Conservation (phyloP, 306 rosid genomes). For the Acmispon strigosus region DNA sequence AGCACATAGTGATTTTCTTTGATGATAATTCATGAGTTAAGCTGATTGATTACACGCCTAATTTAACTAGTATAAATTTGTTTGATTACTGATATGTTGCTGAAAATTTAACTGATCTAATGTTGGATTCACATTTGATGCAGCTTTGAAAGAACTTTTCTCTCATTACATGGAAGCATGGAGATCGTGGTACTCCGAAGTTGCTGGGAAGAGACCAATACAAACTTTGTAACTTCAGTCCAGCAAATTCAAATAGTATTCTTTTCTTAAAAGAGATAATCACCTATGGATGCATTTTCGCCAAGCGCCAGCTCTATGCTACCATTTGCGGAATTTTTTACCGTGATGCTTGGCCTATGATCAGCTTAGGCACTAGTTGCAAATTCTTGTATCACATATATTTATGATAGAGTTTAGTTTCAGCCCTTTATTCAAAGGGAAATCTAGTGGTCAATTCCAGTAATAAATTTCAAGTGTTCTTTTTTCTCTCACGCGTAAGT, state of each 20-base stretch:
- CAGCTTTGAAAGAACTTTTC: slow-evolving; percentile 80
- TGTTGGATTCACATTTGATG: slow-evolving; percentile 7
- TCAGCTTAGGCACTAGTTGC: slow-evolving; percentile 18
- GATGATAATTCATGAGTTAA: not conserved
- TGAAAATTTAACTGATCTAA: not conserved
- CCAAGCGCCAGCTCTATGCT: slow-evolving; percentile 21
- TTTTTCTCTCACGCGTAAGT: not conserved
- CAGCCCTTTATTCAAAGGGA: not conserved
- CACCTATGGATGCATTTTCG: slow-evolving; percentile 31
- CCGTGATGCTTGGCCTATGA: not conserved
- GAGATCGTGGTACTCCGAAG: slow-evolving; percentile 79
- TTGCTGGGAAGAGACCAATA: slow-evolving; percentile 51
- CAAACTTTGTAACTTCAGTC: slow-evolving; percentile 36
- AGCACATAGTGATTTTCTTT: not conserved
- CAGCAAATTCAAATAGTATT: slow-evolving; percentile 1
- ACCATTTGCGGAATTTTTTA: not conserved
- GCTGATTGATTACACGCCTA: not conserved
- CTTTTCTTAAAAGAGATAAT: slow-evolving; percentile 12
- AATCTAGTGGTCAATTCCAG: not conserved
- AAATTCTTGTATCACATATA: not conserved
- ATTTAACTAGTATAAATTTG: not conserved
- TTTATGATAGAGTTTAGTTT: not conserved
- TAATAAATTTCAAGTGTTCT: not conserved
- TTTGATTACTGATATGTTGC: not conserved
- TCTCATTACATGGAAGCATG: slow-evolving; percentile 91